Percentiles rank a stretch among this genome's conserved stretches.
Conservation (phyloP, 2,329 filamentous ascomycete genomes). For the Geosmithia putterillii region DNA sequence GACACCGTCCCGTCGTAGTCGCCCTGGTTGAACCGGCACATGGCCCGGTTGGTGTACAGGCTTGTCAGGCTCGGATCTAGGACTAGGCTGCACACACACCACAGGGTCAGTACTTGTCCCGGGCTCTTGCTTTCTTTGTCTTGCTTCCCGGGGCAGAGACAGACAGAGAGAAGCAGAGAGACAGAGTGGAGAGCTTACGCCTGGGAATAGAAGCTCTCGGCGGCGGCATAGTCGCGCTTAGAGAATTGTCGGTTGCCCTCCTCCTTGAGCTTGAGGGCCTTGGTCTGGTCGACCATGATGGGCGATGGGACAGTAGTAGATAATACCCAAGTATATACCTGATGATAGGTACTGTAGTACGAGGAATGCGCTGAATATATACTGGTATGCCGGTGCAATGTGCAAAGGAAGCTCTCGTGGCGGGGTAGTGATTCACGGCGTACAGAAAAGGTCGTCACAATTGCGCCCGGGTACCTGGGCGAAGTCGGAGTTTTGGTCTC, state of each 20-base stretch:
- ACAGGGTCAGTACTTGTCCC: constrained; percentile 3
- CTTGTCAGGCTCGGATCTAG: constrained; percentile 65
- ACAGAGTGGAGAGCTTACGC: constrained; percentile 34
- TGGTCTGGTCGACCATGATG: constrained; percentile 1
- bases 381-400: too few relatives aligned
- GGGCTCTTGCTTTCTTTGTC: not conserved
- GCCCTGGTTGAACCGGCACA: constrained; percentile 64
- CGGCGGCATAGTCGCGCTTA: constrained; percentile 48
- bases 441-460: too few relatives aligned
- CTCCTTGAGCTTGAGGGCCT: constrained; percentile 29
- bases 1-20: constrained; percentile 63
- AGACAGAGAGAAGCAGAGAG: not conserved
- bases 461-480: too few relatives aligned
- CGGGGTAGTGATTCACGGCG: too few relatives aligned
- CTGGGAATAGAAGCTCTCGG: constrained; percentile 60
- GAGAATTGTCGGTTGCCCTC: constrained; percentile 56
- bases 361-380: too few relatives aligned
- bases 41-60: constrained; percentile 82
- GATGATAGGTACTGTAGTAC: too few relatives aligned
- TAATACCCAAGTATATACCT: too few relatives aligned
- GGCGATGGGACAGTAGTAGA: too few relatives aligned
- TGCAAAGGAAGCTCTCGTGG: too few relatives aligned
- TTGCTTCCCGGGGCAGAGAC: not conserved
- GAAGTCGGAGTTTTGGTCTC: too few relatives aligned
- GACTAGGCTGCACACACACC: constrained; percentile 51